These are phyloP conservation scores for Metschnikowia chrysomelidarum DNA, from an alignment of 805 yeast genomes.

Conservation along the genomic window DNA sequence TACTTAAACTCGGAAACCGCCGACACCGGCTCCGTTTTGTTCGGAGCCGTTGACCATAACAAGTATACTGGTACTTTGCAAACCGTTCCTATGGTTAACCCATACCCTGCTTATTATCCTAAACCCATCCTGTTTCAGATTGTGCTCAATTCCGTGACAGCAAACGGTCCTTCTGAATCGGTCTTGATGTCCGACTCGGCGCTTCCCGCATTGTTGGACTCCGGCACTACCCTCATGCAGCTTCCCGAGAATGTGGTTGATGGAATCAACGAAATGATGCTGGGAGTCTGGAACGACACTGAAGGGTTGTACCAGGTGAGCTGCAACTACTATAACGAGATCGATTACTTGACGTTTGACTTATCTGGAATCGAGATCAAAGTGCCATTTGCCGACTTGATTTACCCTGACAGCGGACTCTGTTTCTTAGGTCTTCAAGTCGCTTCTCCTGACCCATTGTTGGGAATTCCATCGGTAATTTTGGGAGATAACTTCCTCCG, in stretches of 20 bases:
- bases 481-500: conserved; percentile 66
- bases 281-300: no score
- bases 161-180: not conserved
- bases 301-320: conserved; percentile 4
- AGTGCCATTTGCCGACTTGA: conserved; percentile 41
- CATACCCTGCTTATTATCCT: not conserved
- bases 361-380: conserved; percentile 55
- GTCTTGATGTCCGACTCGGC: conserved; percentile 1
- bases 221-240: conserved; percentile 51
- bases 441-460: conserved; percentile 13
- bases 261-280: conserved; percentile 13
- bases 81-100: conserved; percentile 39
- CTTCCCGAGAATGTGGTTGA: conserved; percentile 37
- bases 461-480: conserved; percentile 26
- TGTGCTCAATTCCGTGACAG: not conserved
- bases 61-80: conserved; percentile 28
- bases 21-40: conserved; percentile 32
- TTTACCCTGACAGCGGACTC: conserved; percentile 16
- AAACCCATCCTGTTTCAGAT: not conserved
- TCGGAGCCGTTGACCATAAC: conserved; percentile 44
- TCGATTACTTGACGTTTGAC: conserved; percentile 28
- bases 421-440: conserved; percentile 23
- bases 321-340: conserved; percentile 3
- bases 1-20: conserved; percentile 45
- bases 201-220: conserved; percentile 37